Conservation (phyloP, 441 rosid genomes). For the Corymbia calophylla region DNA sequence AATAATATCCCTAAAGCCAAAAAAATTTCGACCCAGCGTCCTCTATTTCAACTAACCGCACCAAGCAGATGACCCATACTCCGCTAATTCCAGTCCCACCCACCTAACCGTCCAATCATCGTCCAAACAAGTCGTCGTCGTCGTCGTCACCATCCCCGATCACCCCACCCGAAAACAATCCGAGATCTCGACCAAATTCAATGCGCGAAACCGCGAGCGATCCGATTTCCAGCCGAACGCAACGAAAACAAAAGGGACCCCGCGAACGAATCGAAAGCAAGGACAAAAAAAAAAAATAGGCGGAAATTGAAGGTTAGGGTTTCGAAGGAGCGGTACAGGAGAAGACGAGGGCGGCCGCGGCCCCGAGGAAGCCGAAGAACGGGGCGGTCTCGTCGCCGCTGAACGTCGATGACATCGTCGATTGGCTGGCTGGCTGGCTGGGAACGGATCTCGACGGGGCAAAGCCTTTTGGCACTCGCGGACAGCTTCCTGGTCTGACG, state of each 20-base stretch:
- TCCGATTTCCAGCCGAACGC: not conserved
- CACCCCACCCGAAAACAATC: not conserved
- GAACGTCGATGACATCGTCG: slow-evolving; percentile 1
- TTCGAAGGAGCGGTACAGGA: not conserved
- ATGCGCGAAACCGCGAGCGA: not conserved
- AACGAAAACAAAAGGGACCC: not conserved
- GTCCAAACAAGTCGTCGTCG: not conserved
- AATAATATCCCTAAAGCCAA: not conserved
- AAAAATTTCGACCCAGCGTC: not conserved
- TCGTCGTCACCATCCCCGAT: not conserved
- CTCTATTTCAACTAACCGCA: not conserved
- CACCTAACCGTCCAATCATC: not conserved
- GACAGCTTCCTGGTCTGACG: not conserved
- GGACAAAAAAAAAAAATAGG: not conserved
- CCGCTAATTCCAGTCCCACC: not conserved
- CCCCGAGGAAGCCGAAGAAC: slow-evolving; percentile 12
- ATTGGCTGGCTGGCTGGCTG: not conserved
- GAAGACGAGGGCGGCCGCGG: slow-evolving; percentile 13
- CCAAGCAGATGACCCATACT: not conserved
- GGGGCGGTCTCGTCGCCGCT: slow-evolving; percentile 10
- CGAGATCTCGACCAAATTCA: not conserved
- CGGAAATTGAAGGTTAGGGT: not conserved
- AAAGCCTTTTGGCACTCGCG: not conserved
- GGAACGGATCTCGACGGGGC: not conserved
- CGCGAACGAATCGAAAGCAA: not conserved